Evolutionary conservation across 768 basidiomycete species (phyloP).

Genomic region (Austroboletus festivus): DNA sequence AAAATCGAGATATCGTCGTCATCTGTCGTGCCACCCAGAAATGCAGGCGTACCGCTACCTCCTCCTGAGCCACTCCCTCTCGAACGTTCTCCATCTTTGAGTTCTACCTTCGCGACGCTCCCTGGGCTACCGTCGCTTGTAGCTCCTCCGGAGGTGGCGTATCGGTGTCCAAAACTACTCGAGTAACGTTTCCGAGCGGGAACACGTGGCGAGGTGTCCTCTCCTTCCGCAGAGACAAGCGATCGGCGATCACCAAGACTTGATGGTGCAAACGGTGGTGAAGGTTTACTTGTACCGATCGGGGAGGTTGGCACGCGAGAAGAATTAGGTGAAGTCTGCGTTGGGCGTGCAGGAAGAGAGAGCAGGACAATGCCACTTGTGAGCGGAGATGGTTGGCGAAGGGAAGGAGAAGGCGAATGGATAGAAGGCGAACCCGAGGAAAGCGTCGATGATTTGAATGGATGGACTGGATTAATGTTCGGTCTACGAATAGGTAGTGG

Average conservation of each 20-base stretch:
- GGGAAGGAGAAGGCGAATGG: conserved; percentile 47
- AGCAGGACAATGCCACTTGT: conserved; percentile 29
- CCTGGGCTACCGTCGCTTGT: conserved; percentile 36
- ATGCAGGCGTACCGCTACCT: conserved; percentile 33
- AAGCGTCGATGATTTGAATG: conserved; percentile 50
- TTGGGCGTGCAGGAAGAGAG: conserved; percentile 35
- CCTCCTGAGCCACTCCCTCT: conserved; percentile 21
- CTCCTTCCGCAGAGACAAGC: conserved; percentile 34
- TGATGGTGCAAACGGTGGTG: conserved; percentile 42
- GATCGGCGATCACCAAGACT: conserved; percentile 43
- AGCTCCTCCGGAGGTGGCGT: conserved; percentile 42
- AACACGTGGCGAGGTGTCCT: conserved; percentile 27
- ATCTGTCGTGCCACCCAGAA: conserved; percentile 50
- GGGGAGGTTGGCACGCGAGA: conserved; percentile 43
- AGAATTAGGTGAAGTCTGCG: conserved; percentile 39
- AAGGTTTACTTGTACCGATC: conserved; percentile 33
- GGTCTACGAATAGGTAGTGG: conserved; percentile 45
- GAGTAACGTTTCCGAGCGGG: conserved; percentile 62
- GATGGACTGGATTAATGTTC: conserved; percentile 40
- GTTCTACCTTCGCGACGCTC: conserved; percentile 13
- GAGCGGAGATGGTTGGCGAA: conserved; percentile 46
- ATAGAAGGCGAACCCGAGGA: conserved; percentile 49
- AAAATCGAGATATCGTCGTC: conserved; percentile 79
- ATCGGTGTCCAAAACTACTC: conserved; percentile 75
- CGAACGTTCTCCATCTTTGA: conserved; percentile 22